Conservation (phyloP, 164 flowering plant species). For the Vitis rotundifolia region DNA sequence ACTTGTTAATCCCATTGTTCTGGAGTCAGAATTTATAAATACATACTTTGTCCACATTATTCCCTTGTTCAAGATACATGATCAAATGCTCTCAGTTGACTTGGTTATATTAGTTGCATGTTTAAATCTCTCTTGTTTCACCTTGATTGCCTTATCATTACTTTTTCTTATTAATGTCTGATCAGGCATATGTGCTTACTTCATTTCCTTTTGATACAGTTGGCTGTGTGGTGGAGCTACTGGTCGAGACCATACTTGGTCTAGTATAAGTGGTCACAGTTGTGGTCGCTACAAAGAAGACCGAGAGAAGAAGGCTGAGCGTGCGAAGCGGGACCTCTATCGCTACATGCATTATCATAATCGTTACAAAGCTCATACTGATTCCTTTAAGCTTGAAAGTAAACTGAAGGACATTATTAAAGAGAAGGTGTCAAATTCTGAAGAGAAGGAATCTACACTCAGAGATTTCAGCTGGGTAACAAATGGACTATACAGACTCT, state of each 20-base stretch:
- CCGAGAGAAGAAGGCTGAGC: constrained; percentile 30
- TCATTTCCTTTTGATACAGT: constrained; percentile 25
- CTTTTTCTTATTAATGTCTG: neutral
- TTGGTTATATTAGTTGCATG: too few relatives aligned
- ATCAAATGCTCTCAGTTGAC: too few relatives aligned
- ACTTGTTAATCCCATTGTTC: too few relatives aligned
- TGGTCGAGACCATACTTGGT: constrained; percentile 48
- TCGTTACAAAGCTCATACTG: constrained; percentile 53
- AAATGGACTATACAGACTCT: constrained; percentile 49
- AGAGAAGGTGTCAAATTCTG: constrained; percentile 31
- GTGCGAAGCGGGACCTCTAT: constrained; percentile 40
- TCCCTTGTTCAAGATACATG: too few relatives aligned
- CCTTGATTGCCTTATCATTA: neutral
- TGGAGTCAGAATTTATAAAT: too few relatives aligned
- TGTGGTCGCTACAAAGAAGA: constrained; percentile 54
- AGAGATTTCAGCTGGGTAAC: constrained; percentile 57
- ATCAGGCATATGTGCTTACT: too few relatives aligned
- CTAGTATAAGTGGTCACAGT: constrained; percentile 40
- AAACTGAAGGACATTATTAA: constrained; percentile 38
- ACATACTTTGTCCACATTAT: too few relatives aligned
- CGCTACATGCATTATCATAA: constrained; percentile 63
- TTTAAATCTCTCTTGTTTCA: neutral
- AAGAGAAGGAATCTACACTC: constrained; percentile 35
- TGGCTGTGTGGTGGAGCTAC: constrained; percentile 71
- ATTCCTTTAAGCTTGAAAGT: constrained; percentile 55